A percentile compares a stretch with the other conserved stretches of the same genome.
These are phyloP conservation scores for Phytopythium kandeliae DNA, from an alignment of 352 stramenopile genomes.

Conservation along the genomic window DNA sequence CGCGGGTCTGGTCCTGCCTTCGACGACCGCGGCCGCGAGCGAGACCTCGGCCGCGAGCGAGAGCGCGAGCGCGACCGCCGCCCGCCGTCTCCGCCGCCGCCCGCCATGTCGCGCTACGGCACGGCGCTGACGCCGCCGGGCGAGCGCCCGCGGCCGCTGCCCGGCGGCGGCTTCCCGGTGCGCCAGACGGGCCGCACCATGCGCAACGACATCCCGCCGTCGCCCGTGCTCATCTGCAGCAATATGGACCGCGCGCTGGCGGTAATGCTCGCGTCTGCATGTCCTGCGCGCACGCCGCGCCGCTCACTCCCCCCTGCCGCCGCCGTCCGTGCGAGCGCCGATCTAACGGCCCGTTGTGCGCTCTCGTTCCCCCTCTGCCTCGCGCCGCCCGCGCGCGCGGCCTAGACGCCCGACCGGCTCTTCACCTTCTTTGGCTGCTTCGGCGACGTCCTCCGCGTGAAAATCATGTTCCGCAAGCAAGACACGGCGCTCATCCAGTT, in stretches of 20 bases:
- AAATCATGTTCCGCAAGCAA: conserved; percentile 85
- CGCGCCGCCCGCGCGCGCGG: neutral
- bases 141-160: conserved; percentile 21
- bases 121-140: conserved; percentile 13
- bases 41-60: conserved; percentile 9
- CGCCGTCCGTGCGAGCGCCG: neutral
- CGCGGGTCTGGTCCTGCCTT: conserved; percentile 5
- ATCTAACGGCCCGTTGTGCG: neutral
- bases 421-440: conserved; percentile 86
- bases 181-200: conserved; percentile 40
- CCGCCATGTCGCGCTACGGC: conserved; percentile 10
- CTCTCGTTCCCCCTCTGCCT: neutral
- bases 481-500: conserved; percentile 82
- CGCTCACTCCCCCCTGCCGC: neutral
- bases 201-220: conserved; percentile 45
- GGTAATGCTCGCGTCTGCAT: conserved; percentile 20
- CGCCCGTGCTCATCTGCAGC: conserved; percentile 78
- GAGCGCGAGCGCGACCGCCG: neutral
- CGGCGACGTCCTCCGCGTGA: conserved; percentile 76
- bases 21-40: conserved; percentile 4
- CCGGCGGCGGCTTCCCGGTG: conserved; percentile 3
- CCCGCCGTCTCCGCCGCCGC: conserved; percentile 6
- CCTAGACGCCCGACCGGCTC: conserved; percentile 48
- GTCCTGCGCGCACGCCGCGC: neutral
- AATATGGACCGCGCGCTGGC: conserved; percentile 66